Evolutionary conservation across 192 early-diverging fungal genomes (phyloP), one percentile per base, ranked within the genome.

Genomic region (Backusella liffmaniae): DNA sequence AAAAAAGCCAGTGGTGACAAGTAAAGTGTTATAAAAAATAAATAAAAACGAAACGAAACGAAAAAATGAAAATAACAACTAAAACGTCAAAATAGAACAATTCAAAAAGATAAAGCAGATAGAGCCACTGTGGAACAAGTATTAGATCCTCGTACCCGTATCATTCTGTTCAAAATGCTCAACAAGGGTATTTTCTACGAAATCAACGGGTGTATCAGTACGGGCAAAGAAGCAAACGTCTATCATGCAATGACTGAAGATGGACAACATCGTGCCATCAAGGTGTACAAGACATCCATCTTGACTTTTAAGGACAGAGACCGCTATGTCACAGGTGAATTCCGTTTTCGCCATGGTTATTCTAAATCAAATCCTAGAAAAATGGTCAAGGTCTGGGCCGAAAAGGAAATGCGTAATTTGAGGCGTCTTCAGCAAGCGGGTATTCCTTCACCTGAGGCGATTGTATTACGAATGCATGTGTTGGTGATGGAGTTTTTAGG

Each of bases 281-380:
- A 99, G 77, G 92, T 99, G 37, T 99, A 99, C 87, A 99, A 99
- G 78, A 98, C 98, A 29, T 97, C 96, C n/a, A 97, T 99, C 72
- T 85, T 99, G 75, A 90, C 92, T 1, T 99, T 99, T 85, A 98
- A 98, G 86, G 98, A 99, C 77, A 93, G 98, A 75, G 97, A 99
- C 86, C 90, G 96, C 18, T 99, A 99, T 79, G 96, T 99, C 35
- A 88, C 93, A 0, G 98, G 97, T 74, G 98, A 99, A 82, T 94
- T 91, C 80, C 90, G 98, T 66, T 99, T 98, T 89, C 85, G 96
- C 16, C 93, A 97, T 82, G 98, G 97, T 23, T 99, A 99, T 81
- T 91, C 88, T 73, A 93, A 94, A 76, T 91, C 91, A 80, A 98
- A 99, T 79, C 96, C 97, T 32, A 87, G 96, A 73, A 99, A 99